Evolutionary conservation across 768 basidiomycete species (phyloP), one percentile per base, ranked within the genome.

Genomic region (Hypholoma fasciculare): DNA sequence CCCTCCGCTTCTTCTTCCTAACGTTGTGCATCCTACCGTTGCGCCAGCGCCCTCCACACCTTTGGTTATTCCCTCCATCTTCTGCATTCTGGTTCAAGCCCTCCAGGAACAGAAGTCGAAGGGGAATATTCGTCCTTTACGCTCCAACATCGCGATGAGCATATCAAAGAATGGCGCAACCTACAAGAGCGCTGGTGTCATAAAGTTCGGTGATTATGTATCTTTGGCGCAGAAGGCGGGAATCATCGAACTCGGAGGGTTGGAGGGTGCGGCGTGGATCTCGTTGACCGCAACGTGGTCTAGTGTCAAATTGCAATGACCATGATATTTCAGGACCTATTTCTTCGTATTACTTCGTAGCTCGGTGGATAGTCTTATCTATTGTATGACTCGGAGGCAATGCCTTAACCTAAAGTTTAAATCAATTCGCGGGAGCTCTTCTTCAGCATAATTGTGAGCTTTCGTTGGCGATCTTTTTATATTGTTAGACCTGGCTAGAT

Each of bases 221-320:
- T 61, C 59, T 8, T 58, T 74, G 54, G 82, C 82, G 12, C 67
- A 70, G 39, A 66, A 74, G 56, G 68, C 61, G 13, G 74, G 71
- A 20, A 69, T 83, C 30, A 61, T 82, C 52, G 70, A 73, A 42
- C 68, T 73, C 13, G 82, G 82, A 27, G 80, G 78, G 3, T 44
- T 40, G 43, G 73, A 69, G 26, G 71, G 71, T 4, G 38, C 56
- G 13, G 75, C 72, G 8, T 81, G 81, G 81, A 74, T 79, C 30
- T 47, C 63, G 12, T 63, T 80, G 37, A 65, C 64, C 11, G 67
- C 72, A 20, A 64, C 69, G n/a, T 74, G 71, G 48, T 13, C 26
- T 30, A 7, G 27, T 49, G 26, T 30, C 23, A 49, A 49, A 27
- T 17, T 49, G 12, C 16, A 16, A 4, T 49, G 26, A 49, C n/a